A percentile compares a stretch with the other conserved stretches of the same genome.
phyloP scores from a whole-genome alignment of 2,329 filamentous ascomycete genomes.

The Beauveria sp. region DNA sequence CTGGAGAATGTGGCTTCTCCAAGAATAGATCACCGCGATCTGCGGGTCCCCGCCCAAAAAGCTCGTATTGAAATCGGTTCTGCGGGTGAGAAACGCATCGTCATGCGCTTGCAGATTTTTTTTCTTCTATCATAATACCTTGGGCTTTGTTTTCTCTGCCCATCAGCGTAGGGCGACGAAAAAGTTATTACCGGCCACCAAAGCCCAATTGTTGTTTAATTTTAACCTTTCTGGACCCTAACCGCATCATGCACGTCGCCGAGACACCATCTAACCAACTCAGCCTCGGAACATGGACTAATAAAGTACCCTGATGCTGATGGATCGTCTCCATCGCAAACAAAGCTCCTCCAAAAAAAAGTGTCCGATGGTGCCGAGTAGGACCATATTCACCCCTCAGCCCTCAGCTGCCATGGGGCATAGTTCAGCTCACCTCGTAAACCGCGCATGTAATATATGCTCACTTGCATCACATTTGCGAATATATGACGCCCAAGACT shows the following conservation, averaged over 20 bases:
- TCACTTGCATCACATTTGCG: not conserved
- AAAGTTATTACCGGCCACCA: not conserved
- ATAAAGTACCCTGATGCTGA: too few relatives aligned
- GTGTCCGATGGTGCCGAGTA: not conserved
- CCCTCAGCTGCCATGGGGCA: not conserved
- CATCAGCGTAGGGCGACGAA: not conserved
- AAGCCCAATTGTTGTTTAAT: too few relatives aligned
- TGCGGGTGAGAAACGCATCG: not conserved
- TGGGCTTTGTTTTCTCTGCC: not conserved
- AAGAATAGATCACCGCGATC: constrained; percentile 9
- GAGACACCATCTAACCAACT: not conserved
- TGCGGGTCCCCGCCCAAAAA: constrained; percentile 2
- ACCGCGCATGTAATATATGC: not conserved
- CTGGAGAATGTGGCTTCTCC: not conserved
- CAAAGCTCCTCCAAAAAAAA: not conserved
- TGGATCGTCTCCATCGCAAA: not conserved
- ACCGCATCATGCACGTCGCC: not conserved
- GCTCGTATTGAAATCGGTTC: constrained; percentile 1
- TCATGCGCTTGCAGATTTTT: not conserved
- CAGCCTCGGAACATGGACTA: too few relatives aligned
- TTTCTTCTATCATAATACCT: not conserved
- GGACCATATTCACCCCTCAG: not conserved
- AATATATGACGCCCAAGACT: not conserved
- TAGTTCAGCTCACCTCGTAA: not conserved
- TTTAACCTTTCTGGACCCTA: too few relatives aligned